These are phyloP conservation scores for Triticum urartu DNA, from an alignment of 176 grass and related monocot species.

Conservation along the genomic window DNA sequence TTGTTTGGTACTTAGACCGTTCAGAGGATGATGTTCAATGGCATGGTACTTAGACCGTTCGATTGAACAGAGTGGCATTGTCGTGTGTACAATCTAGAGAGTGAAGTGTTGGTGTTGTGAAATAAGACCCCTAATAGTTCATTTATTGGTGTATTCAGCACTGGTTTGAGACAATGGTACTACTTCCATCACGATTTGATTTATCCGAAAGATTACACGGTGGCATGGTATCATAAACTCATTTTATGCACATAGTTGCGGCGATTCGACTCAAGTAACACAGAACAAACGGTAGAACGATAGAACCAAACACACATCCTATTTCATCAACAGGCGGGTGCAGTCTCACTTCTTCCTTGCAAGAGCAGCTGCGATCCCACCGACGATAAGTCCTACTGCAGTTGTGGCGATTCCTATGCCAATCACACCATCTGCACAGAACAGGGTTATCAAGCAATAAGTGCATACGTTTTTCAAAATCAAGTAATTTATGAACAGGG, in stretches of 20 bases:
- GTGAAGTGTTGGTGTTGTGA: neutral
- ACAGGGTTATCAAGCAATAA: neutral
- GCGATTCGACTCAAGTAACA: neutral
- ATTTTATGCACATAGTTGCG: constrained; percentile 17
- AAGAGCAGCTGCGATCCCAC: constrained; percentile 73
- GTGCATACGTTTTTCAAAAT: too few relatives aligned
- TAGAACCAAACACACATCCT: neutral
- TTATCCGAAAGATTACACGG: neutral
- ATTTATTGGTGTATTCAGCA: constrained; percentile 14
- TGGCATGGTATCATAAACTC: neutral
- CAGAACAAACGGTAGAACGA: neutral
- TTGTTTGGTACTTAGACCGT: neutral
- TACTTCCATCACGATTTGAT: neutral
- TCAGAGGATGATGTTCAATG: neutral
- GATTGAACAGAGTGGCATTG: neutral
- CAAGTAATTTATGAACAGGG: neutral
- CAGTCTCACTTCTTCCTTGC: constrained; percentile 61
- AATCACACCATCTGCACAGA: constrained; percentile 74
- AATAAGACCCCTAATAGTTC: neutral
- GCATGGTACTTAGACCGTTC: neutral
- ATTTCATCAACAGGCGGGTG: neutral
- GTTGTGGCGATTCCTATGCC: constrained; percentile 87
- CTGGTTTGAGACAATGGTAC: neutral
- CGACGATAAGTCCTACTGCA: constrained; percentile 67
- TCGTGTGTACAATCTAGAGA: neutral